Conservation (phyloP, 2,329 filamentous ascomycete species). For the Eutypella sp. region DNA sequence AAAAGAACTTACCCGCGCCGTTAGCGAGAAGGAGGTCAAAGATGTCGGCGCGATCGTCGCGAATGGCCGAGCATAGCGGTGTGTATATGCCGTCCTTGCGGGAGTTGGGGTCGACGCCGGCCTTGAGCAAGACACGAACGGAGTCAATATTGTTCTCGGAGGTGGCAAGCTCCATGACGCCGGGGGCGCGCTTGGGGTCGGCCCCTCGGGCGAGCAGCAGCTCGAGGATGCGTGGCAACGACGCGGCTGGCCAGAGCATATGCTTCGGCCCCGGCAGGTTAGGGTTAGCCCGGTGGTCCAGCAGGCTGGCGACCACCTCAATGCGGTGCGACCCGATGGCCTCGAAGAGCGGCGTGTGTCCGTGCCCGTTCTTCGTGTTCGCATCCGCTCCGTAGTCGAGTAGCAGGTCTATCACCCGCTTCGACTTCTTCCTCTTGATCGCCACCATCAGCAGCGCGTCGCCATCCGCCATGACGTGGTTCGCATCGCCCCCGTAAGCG, state of each 20-base stretch:
- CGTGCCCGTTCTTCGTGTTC: conserved; percentile 45
- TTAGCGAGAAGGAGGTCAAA: conserved; percentile 52
- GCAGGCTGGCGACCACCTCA: conserved; percentile 40
- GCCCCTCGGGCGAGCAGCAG: conserved; percentile 55
- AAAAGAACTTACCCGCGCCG: conserved; percentile 36
- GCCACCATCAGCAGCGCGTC: conserved; percentile 56
- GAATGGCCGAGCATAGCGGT: conserved; percentile 62
- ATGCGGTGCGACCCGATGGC: conserved; percentile 42
- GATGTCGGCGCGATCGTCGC: conserved; percentile 59
- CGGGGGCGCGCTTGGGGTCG: conserved; percentile 54
- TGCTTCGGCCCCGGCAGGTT: conserved; percentile 67
- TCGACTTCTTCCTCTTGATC: conserved; percentile 48
- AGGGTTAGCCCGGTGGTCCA: conserved; percentile 58
- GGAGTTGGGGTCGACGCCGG: conserved; percentile 55
- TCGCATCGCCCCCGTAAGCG: conserved; percentile 55
- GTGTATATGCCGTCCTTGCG: conserved; percentile 65
- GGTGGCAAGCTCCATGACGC: conserved; percentile 59
- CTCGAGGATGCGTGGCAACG: conserved; percentile 15
- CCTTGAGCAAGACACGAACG: conserved; percentile 50
- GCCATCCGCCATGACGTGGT: conserved; percentile 48
- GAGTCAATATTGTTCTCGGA: conserved; percentile 61
- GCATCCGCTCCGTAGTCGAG: conserved; percentile 42
- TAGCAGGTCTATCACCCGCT: conserved; percentile 40
- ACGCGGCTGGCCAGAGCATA: conserved; percentile 31
- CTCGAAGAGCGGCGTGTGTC: conserved; percentile 46